A percentile compares a stretch with the other conserved stretches of the same genome.
Evolutionary conservation across 179 eudicot species (phyloP).

Genomic region (Heliamphora pulchella): DNA sequence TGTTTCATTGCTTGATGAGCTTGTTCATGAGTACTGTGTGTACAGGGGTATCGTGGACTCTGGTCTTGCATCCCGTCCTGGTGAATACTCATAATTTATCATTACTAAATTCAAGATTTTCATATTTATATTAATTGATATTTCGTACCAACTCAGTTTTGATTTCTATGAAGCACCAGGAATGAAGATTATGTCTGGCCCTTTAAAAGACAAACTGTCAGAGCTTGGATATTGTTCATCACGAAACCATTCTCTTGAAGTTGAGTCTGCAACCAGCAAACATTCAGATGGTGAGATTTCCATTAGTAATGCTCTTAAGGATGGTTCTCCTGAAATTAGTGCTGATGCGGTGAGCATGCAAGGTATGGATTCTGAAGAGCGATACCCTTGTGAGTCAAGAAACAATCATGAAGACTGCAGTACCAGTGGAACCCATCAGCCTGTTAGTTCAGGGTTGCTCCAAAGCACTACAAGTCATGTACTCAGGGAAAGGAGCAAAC

Average conservation of each 20-base stretch:
- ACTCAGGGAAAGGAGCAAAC: conserved; percentile 54
- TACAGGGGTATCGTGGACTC: conserved; percentile 84
- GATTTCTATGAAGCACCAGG: conserved; percentile 27
- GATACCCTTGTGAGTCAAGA: conserved; percentile 44
- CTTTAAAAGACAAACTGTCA: conserved; percentile 23
- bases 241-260: conserved; percentile 35
- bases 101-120: neutral
- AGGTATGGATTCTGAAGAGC: conserved; percentile 49
- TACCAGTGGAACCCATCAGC: conserved; percentile 53
- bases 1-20: conserved; percentile 63
- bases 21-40: conserved; percentile 79
- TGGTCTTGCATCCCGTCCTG: conserved; percentile 25
- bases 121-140: neutral
- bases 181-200: conserved; percentile 20
- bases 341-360: conserved; percentile 34
- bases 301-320: conserved; percentile 33
- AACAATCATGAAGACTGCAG: conserved; percentile 70
- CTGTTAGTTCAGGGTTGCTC: conserved; percentile 28
- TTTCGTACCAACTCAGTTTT: neutral
- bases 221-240: conserved; percentile 38
- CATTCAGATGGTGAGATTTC: conserved; percentile 59
- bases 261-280: conserved; percentile 35
- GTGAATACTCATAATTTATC: conserved; percentile 11
- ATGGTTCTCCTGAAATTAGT: conserved; percentile 44
- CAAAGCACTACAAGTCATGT: conserved; percentile 50